Base-by-base conservation (phyloP, 345 rosid species). In the Tarenaya hassleriana region DNA sequence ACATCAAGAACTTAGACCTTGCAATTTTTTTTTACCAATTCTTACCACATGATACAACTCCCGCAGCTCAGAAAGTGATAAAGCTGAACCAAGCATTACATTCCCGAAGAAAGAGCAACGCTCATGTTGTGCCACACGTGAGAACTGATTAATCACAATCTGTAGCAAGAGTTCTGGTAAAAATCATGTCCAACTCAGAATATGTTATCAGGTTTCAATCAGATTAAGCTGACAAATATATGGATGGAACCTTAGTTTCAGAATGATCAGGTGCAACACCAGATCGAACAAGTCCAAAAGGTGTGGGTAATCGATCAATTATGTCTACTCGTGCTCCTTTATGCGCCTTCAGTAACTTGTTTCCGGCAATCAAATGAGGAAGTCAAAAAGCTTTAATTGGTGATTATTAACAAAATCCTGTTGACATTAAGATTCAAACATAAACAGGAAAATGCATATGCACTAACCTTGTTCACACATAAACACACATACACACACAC, bases 261-360 rank as follows among this genome's bases (percentile, higher is more conserved):
- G 90, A 91, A 62, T 92, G 98, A 73, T 92, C 98, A 21, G 91
- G 98, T 0, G 98, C 98, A 12, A 92, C 95, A 4, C 95, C 96
- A 0, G 95, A 84, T n/a, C 95, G 84, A 9, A 92, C 98, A 44
- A 92, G 81, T 32, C 98, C 96, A 39, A 73, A 92, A 0, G 96
- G 98, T 11, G 91, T 85, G 0, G 95, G 95, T 60, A 92, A 77
- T 15, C 96, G 84, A 68, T 92, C 98, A 16, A 92, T 73, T 34
- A 92, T 71, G 52, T 85, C 98, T 21, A 92, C 68, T 44, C 55
- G 75, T 3, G 83, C 89, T 13, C 62, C 77, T 64, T 64, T 69
- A 37, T 85, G 94, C 0, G 71, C 69, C 73, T 88, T 92, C 70
- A 92, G 46, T 67, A 88, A 58, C 98, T 92, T 59, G 38, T 3